Evolutionary conservation across 192 early-diverging fungal species (phyloP), one percentile per base, ranked within the genome.

Genomic region (Entomortierella parvispora): DNA sequence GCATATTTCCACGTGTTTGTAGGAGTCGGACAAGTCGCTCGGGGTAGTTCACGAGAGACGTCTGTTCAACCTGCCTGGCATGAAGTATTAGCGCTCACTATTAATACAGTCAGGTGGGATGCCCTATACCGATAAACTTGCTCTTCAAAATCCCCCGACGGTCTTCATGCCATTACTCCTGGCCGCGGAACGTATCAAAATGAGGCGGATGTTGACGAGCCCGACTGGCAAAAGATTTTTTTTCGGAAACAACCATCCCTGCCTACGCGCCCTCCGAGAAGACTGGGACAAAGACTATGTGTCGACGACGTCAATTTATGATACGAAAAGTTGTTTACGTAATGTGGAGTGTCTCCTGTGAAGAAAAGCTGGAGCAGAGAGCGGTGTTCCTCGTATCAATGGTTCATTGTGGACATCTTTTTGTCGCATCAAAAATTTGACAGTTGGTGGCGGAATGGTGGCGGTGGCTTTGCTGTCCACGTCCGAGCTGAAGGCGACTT

Each of bases 181-280:
- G 80, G 69, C 26, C 42, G 58, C 2, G 83, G 72, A 5, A 33
- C 70, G 2, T 87, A 87, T 65, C 40, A 69, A 17, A 86, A 87
- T 58, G 85, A 87, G 50, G 83, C 82, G 12, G 68, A 83, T 60
- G 25, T 47, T 25, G n/a, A 54, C 7, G 75, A 86, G 48, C 55
- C 65, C 5, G 65, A 82, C 33, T 85, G 69, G 80, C 47, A 79
- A 25, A 20, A 72, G 3, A 56, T 68, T 6, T 87, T 80, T 66
- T 87, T n/a, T 58, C 33, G 85, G 85, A 15, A 15, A 32, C 11
- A 71, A 87, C 69, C 87, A 85, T 65, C 56, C 55, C 4, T 52
- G 64, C 14, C 57, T 87, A 47, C 10, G 58, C 25, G 18, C 58
- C n/a, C 76, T 87, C 54, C 85, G 87, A 59, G 25, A 84, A n/a